phyloP scores from a whole-genome alignment of 768 basidiomycete genomes.

The Psilocybe cubensis region DNA sequence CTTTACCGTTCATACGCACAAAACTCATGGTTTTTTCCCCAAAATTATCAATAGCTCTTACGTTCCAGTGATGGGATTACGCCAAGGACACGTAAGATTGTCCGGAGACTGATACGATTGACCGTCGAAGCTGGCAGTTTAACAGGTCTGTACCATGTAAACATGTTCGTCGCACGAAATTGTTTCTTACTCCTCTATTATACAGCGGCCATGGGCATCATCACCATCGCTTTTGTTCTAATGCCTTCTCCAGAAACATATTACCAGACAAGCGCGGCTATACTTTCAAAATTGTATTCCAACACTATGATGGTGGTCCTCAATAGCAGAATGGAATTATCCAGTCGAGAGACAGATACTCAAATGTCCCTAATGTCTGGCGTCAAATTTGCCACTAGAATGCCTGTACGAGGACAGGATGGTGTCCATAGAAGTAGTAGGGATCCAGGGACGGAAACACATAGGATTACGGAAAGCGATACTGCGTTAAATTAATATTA shows the following conservation, averaged over 20 bases:
- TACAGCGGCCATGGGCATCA: background rate
- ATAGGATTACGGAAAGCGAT: background rate
- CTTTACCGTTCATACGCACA: background rate
- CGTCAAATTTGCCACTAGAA: background rate
- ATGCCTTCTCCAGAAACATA: constrained; percentile 3
- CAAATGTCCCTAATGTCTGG: background rate
- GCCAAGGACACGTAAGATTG: constrained; percentile 1
- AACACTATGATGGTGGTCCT: constrained; percentile 13
- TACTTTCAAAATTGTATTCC: constrained; percentile 10
- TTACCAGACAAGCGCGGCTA: background rate
- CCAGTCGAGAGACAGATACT: background rate
- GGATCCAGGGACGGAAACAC: background rate
- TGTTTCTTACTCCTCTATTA: background rate
- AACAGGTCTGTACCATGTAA: background rate
- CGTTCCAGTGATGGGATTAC: background rate
- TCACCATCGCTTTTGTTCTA: background rate
- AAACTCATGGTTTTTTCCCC: too few relatives aligned
- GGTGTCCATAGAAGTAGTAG: background rate
- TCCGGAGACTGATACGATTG: constrained; percentile 1
- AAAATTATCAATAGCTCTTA: background rate
- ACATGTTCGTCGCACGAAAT: too few relatives aligned
- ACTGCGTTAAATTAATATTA: too few relatives aligned
- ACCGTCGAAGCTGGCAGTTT: constrained; percentile 12
- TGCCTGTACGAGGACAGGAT: too few relatives aligned
- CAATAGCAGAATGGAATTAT: constrained; percentile 11